Percentiles rank a stretch among this genome's conserved stretches.
phyloP scores from a whole-genome alignment of 148 eudicot genomes.

The Silene conica region DNA sequence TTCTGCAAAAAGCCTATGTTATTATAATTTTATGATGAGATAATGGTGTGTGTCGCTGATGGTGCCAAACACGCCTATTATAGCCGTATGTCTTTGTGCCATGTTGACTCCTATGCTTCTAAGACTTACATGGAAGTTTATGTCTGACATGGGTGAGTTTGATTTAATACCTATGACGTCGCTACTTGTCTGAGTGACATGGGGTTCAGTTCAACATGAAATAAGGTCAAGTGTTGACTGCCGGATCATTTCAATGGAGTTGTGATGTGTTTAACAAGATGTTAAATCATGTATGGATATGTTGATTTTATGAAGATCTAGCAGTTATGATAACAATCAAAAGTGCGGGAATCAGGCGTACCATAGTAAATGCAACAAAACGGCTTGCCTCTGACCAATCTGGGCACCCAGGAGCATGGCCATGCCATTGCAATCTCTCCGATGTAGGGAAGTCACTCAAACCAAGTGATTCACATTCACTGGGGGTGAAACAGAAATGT shows the following conservation, averaged over 20 bases:
- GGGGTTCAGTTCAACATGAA: neutral
- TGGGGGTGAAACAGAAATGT: slow-evolving; percentile 20
- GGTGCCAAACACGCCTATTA: neutral
- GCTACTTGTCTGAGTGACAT: neutral
- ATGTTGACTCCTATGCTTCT: too few species aligned
- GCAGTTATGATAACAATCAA: neutral
- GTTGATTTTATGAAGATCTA: neutral
- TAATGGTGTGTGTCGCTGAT: neutral
- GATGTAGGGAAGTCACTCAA: slow-evolving; percentile 85
- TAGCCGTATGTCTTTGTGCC: too few species aligned
- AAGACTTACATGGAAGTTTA: neutral
- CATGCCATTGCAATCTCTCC: slow-evolving; percentile 97
- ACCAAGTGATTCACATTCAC: slow-evolving; percentile 92
- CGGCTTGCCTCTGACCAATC: slow-evolving; percentile 93
- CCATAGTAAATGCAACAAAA: slow-evolving; percentile 90
- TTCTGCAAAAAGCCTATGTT: slow-evolving; percentile 40
- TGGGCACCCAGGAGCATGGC: slow-evolving; percentile 62
- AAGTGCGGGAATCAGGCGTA: slow-evolving; percentile 21
- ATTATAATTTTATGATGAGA: too few species aligned
- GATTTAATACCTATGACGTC: neutral
- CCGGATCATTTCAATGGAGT: neutral
- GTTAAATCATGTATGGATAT: neutral
- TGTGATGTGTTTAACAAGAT: neutral
- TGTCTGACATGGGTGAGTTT: neutral
- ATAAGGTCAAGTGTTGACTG: neutral